Conservation (phyloP, 441 rosid species). For the Erodium moschatum region DNA sequence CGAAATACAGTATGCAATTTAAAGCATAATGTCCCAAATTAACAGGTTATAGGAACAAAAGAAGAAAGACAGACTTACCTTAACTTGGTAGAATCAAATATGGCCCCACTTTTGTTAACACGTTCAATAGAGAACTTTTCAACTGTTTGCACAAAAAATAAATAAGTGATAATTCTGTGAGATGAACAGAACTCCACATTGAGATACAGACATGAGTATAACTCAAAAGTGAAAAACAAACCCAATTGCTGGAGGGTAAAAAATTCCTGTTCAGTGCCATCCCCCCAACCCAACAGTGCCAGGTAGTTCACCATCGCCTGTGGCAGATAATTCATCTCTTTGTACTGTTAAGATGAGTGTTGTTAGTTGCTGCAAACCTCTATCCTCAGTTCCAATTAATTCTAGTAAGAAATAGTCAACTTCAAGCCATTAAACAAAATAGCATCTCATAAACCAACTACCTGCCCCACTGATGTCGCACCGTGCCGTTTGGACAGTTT, state of each 20-base stretch:
- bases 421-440: slow-evolving; percentile 14
- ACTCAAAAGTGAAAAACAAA: slow-evolving; percentile 25
- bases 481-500: slow-evolving; percentile 91
- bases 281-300: slow-evolving; percentile 96
- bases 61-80: slow-evolving; percentile 37
- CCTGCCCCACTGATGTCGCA: slow-evolving; percentile 96
- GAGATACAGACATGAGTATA: background rate
- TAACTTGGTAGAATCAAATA: slow-evolving; percentile 74
- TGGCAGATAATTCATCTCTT: slow-evolving; percentile 89
- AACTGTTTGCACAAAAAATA: slow-evolving; percentile 40
- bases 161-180: slow-evolving; percentile 20
- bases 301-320: slow-evolving; percentile 89
- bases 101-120: slow-evolving; percentile 82
- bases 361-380: slow-evolving; percentile 10
- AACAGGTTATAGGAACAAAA: no score
- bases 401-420: slow-evolving; percentile 1
- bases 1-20: no score
- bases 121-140: slow-evolving; percentile 74
- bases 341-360: slow-evolving; percentile 42
- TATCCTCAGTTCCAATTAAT: background rate
- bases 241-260: slow-evolving; percentile 73
- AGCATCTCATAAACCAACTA: slow-evolving; percentile 14
- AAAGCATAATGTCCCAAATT: no score
- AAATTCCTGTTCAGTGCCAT: slow-evolving; percentile 92
- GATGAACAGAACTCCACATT: slow-evolving; percentile 9